Evolutionary conservation across 2,329 filamentous ascomycete genomes (phyloP), one percentile per base, ranked within the genome.

Genomic region (Pestalotiopsis sp.): DNA sequence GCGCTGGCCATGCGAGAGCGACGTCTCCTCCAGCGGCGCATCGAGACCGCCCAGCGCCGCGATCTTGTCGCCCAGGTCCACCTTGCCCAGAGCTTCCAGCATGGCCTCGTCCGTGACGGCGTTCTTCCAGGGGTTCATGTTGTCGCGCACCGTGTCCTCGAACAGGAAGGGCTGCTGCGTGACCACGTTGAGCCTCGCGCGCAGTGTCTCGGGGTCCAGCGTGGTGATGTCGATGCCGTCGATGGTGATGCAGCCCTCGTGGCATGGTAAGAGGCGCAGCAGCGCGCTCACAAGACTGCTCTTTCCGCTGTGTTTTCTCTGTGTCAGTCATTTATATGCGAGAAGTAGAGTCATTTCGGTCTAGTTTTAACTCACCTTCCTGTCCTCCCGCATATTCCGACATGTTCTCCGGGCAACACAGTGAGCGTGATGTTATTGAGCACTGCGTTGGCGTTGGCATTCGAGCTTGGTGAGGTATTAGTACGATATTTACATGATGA

Each of bases 1-100:
- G 56, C 84, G 84, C 76, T 92, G 90, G 0, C 90, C 90, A 39
- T 86, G 84, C 4, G 84, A 86, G 5, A 90, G 79, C 64, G 82
- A 80, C 6, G 85, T 81, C 1, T 82, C 78, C 23, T 82, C 80
- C 70, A 91, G 82, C 1, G 68, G 73, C 0, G 75, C 75, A 3
- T 74, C 70, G 0, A 84, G 70, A 0, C 82, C 81, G 4, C 81
- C 81, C 3, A 76, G 73, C 4, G 77, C 75, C 0, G 73, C 62
- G 0, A 83, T 73, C 13, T 81, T 77, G 0, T 66, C 58, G 36
- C 77, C 78, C 0, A 85, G 74, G 0, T 75, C 74, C 2, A 85
- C 79, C 0, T 72, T 67, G 17, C 77, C 73, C 4, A 85, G 78
- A 0, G 79, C 2, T 71, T 72, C 20, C 71, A 72, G 67, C 80